Evolutionary conservation across 2,329 filamentous ascomycete species (phyloP), one percentile per base, ranked within the genome.

Genomic region (Cordyceps cateniannulata): DNA sequence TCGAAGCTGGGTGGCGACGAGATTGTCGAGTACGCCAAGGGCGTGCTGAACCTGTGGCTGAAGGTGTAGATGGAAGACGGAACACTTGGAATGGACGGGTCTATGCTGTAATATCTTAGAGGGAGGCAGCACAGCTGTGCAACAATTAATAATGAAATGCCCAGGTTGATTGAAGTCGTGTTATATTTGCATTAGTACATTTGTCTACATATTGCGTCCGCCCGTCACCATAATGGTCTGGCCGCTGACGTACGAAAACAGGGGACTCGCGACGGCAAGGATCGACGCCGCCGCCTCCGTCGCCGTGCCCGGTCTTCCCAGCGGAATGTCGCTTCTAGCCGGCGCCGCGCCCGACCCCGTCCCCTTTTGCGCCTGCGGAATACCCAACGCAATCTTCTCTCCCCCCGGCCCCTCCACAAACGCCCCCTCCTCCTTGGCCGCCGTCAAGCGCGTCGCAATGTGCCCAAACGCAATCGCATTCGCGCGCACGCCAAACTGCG

Each of bases 1-100:
- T 92, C 88, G 72, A 99, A 98, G 82, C 81, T 99, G 58, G 93
- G 93, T 25, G 91, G 91, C 1, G 89, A 93, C 70, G 95, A 99
- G 82, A 97, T 99, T 76, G 90, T 96, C 60, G 91, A 97, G 76
- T 99, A 98, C 75, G 87, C 92, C 56, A 96, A 96, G 81, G 90
- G 90, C 3, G 88, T 95, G 42, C 73, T 93, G 65, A 85, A 77
- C 64, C 75, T 95, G 68, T 95, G 90, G 89, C 76, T 90, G 70
- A 91, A 88, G 78, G 89, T 92, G 64, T 92, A 76, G 69, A 44
- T 9, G 9, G 18, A 7, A 22, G 42, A 38, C 24, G 45, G 24
- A 24, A 45, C 22, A 20, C 25, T 25, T 20, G n/a, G 16, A n/a
- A 7, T 20, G 44, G 16, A 20, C 4, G 20, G 22, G 20, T 3